Evolutionary conservation across 371 early-diverging fungal genomes (phyloP), one percentile per base, ranked within the genome.

Genomic region (Mucor lusitanicus): DNA sequence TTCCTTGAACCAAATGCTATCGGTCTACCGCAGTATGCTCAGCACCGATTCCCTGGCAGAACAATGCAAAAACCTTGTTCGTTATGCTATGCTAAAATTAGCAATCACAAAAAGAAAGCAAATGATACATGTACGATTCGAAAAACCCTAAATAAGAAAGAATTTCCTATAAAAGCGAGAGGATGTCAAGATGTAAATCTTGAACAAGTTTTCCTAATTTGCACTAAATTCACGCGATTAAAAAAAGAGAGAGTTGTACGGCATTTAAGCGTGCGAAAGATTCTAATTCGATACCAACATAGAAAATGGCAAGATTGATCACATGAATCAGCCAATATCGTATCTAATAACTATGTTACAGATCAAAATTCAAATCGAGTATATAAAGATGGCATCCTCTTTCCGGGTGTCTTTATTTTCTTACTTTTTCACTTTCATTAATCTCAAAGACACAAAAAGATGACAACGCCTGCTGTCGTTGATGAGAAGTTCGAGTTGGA

Each of bases 401-500:
- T 59, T 42, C 40, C 40, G 39, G 11, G 23, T 59, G 23, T 42
- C 44, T 39, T 27, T 21, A 13, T 37, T 19, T 25, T 53, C 15
- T 53, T 27, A 21, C 39, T 25, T 17, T 48, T 23, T 6, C 23
- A 25, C 12, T 53, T 27, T 53, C 21, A 25, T 37, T 48, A 21
- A 23, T 62, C 28, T 12, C 12, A 37, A 37, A 37, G 30, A 15
- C 48, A 33, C 7, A 48, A 32, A 21, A 50, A 48, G 13, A 64
- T 56, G 44, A 42, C 64, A 56, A 64, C 64, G 17, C 39, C 33
- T 30, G 39, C 42, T 17, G 59, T 58, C 46, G 65, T 64, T 40
- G 33, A 64, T 46, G 65, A 64, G 48, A 64, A 64, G 35, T 64
- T 33, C 27, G 65, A 64, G 32, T 25, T 64, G 65, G 58, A 64